These are phyloP conservation scores for Talaromyces sp. DNA, from an alignment of 2,329 filamentous ascomycete genomes.

Conservation along the genomic window DNA sequence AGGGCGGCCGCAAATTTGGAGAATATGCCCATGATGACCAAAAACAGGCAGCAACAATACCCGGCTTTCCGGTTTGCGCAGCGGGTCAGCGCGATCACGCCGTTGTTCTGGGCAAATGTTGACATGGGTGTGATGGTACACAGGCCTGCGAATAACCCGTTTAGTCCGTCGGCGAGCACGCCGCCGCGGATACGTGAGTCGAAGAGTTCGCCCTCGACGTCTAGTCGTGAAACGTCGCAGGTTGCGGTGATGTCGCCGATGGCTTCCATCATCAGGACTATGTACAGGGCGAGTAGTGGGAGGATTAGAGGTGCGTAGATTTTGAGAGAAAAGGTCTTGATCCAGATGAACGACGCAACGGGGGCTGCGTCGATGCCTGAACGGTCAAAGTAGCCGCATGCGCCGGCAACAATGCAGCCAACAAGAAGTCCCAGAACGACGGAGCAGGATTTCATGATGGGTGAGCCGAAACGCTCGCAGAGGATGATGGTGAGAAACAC, in stretches of 20 bases:
- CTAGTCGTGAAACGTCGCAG: constrained; percentile 58
- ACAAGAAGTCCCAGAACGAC: constrained; percentile 60
- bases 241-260: constrained; percentile 65
- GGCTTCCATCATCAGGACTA: constrained; percentile 63
- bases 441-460: constrained; percentile 64
- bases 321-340: constrained; percentile 60
- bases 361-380: constrained; percentile 56
- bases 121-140: constrained; percentile 64
- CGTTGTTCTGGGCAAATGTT: constrained; percentile 64
- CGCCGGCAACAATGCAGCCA: constrained; percentile 61
- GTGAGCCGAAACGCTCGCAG: constrained; percentile 62
- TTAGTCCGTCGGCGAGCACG: constrained; percentile 61
- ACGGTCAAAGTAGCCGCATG: constrained; percentile 59
- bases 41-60: constrained; percentile 60
- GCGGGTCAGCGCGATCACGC: constrained; percentile 61
- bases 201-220: constrained; percentile 59
- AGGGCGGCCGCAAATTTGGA: constrained; percentile 65
- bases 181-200: constrained; percentile 66
- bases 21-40: constrained; percentile 64
- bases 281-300: constrained; percentile 51
- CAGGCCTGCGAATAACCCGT: constrained; percentile 56
- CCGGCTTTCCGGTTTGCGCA: constrained; percentile 64
- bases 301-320: constrained; percentile 63
- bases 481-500: constrained; percentile 64
- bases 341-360: constrained; percentile 63